Base-by-base conservation (phyloP, 805 yeast species). In the Cyberlindnera meyerae region DNA sequence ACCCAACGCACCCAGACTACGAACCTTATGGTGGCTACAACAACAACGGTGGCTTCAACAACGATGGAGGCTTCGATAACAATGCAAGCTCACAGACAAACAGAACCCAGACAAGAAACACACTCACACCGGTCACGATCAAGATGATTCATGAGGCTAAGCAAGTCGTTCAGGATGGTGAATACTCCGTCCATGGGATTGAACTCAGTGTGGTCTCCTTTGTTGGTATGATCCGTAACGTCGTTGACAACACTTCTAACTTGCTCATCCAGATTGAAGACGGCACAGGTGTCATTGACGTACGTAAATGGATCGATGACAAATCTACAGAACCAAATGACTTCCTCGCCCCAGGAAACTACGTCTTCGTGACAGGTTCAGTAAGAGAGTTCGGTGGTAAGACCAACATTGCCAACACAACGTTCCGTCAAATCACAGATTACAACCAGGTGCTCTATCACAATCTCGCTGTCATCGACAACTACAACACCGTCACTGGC, bases 391-490 rank as follows among this genome's bases (percentile, higher is more conserved):
- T 82, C 55, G 70, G 75, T 42, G 77, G 74, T 31, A 80, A 75
- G 55, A 77, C 77, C 43, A 75, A 72, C 40, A 62, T 84, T 16
- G 85, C 80, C 51, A 73, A 78, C 44, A 78, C 86, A 15, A 70
- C 71, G 4, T 70, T 82, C 30, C 71, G 68, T 24, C 71, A 68
- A 39, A 61, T 84, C 17, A 65, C 61, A 5, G 83, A 81, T 52
- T 80, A 73, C 57, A 83, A 82, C 54, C 80, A 79, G 50, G 75
- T 83, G 8, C 52, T 79, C 20, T 76, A 82, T 47, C 93, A 83
- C 59, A 72, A 75, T 48, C 60, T 84, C 39, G 73, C 75, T 44
- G 84, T 82, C 4, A 73, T 82, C 36, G 68, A 71, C 42, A 65
- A 69, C 34, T 82, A 75, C 50, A 61, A 79, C 35, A 64, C 64